Evolutionary conservation across 1,139 yeast genomes (phyloP), one percentile per base, ranked within the genome.

Genomic region (Wickerhamomyces sp.): DNA sequence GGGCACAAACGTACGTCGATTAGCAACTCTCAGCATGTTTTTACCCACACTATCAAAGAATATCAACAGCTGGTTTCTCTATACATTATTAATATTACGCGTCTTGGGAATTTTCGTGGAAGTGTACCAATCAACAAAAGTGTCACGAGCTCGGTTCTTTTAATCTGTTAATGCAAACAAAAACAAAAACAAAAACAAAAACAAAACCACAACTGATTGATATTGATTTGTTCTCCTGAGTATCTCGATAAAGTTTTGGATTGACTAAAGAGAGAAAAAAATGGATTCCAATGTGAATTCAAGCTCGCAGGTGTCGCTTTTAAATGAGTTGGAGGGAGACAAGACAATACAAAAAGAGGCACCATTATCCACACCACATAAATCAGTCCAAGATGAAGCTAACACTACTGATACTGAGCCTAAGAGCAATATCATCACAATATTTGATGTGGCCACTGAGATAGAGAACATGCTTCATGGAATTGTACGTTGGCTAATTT

Each of bases 361-460:
- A 24, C 48, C 44, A 19, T 34, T 38, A 9, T 43, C 42, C 16
- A 39, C 46, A 7, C 43, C 44, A 19, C 37, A 31, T 7, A 45
- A 42, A 26, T 12, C 39, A 28, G 7, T 35, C 31, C 7, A 9
- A 26, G 12, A 31, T 38, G 33, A 27, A 10, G 4, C 20, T 18
- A 18, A 17, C 13, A 14, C 21, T 18, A 20, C 21, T 10, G 34
- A 31, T 12, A 10, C 5, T 5, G 16, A 38, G 26, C 14, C 43
- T 31, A 26, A 46, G 41, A 14, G 51, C 5, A 37, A 58, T 21
- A 52, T 59, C 6, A 59, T 61, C 2, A 69, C 80, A 2, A 69
- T 76, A 3, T 71, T 74, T 45, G 82, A 78, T 36, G 61, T 77
- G 16, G 76, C 80, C 1, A 68, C 67, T 40, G 72, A 65, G 18